phyloP scores from a whole-genome alignment of 2,329 filamentous ascomycete genomes.

The Sclerotiophoma versabilis region DNA sequence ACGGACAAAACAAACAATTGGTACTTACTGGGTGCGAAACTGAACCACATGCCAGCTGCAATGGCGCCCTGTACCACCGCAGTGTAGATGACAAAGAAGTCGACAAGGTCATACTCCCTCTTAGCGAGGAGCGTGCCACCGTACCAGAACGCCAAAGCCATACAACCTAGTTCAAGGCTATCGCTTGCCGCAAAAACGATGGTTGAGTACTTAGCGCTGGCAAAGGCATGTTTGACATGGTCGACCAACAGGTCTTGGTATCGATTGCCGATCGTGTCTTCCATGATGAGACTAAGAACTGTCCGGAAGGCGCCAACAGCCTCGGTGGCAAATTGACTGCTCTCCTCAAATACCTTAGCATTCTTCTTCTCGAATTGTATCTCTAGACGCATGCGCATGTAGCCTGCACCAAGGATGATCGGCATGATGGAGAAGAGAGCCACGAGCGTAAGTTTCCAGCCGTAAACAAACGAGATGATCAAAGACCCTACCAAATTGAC shows the following conservation, averaged over 20 bases:
- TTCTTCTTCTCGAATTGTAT: constrained; percentile 74
- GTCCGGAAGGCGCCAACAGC: constrained; percentile 77
- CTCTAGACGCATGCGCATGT: constrained; percentile 63
- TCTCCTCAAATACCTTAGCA: constrained; percentile 71
- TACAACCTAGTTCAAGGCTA: constrained; percentile 68
- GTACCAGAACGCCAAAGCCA: constrained; percentile 67
- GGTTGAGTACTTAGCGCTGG: constrained; percentile 67
- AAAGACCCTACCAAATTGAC: constrained; percentile 72
- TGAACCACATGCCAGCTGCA: constrained; percentile 50
- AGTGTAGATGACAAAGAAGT: constrained; percentile 63
- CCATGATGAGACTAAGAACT: constrained; percentile 73
- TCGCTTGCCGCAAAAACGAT: constrained; percentile 74
- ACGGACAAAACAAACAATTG: neutral
- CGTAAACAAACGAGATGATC: constrained; percentile 72
- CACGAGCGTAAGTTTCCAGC: constrained; percentile 79
- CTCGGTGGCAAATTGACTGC: constrained; percentile 77
- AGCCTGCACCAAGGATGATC: constrained; percentile 58
- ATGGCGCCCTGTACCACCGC: constrained; percentile 56
- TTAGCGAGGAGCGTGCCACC: constrained; percentile 49
- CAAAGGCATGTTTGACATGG: constrained; percentile 67
- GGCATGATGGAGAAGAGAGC: constrained; percentile 66
- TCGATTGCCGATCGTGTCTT: constrained; percentile 67
- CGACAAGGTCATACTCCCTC: constrained; percentile 56
- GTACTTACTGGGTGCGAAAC: constrained; percentile 55
- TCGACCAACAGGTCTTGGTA: constrained; percentile 66